Evolutionary conservation across 345 rosid species (phyloP).

Genomic region (Aquilaria yunnanensis): DNA sequence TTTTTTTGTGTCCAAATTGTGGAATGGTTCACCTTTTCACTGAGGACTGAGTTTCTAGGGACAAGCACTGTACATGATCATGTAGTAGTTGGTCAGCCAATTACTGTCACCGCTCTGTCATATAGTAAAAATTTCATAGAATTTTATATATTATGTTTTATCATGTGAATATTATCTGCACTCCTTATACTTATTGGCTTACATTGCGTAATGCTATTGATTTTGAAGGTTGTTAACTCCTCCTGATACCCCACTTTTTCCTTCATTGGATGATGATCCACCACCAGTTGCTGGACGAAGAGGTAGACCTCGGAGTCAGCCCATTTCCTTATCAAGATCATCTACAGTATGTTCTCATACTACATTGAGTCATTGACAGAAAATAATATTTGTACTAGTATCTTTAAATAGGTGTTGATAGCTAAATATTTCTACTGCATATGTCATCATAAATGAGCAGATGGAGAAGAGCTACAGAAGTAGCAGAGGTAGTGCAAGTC

Average conservation of each 20-base stretch:
- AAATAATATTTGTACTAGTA: not conserved
- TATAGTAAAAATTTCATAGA: not conserved
- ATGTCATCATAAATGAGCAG: constrained; percentile 30
- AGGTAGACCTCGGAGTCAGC: constrained; percentile 91
- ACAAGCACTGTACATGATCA: too few relatives aligned
- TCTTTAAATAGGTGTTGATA: not conserved
- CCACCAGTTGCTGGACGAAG: constrained; percentile 47
- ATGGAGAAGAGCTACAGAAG: constrained; percentile 90
- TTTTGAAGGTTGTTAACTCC: constrained; percentile 90
- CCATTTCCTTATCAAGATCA: constrained; percentile 84
- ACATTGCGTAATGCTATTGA: constrained; percentile 22
- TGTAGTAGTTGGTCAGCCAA: too few relatives aligned
- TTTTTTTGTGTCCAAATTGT: not conserved
- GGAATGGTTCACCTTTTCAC: too few relatives aligned
- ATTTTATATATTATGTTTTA: not conserved
- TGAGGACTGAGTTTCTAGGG: not conserved
- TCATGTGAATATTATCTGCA: not conserved
- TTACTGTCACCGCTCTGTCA: too few relatives aligned
- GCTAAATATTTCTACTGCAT: not conserved
- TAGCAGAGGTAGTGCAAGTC: constrained; percentile 95
- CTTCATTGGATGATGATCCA: constrained; percentile 84
- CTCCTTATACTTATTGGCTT: constrained; percentile 10
- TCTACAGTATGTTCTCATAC: constrained; percentile 59
- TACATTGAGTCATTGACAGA: constrained; percentile 10
- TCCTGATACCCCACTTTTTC: constrained; percentile 96